Percentiles rank a stretch among this genome's conserved stretches.
Conservation (phyloP, 108 stramenopile species). For the Bacterosira constricta region DNA sequence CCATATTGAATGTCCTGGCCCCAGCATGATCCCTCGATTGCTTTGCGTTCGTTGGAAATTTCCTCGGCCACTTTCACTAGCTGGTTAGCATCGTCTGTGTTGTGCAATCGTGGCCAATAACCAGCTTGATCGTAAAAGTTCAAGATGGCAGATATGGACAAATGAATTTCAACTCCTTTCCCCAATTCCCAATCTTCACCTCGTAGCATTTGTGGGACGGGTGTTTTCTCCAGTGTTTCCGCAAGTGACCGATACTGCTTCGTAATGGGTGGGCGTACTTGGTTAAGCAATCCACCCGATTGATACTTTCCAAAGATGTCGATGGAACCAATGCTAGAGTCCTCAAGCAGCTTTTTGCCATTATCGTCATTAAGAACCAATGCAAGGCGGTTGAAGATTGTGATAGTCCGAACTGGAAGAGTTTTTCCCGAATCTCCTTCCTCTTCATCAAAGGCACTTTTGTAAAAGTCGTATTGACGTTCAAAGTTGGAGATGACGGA, state of each 20-base stretch:
- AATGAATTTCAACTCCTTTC: slow-evolving; percentile 59
- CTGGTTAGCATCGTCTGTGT: slow-evolving; percentile 37
- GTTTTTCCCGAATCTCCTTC: slow-evolving; percentile 35
- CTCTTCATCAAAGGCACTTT: slow-evolving; percentile 36
- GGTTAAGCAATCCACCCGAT: slow-evolving; percentile 59
- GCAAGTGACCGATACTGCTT: slow-evolving; percentile 48
- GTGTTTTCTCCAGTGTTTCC: slow-evolving; percentile 52
- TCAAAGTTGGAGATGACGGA: slow-evolving; percentile 53
- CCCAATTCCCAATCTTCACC: slow-evolving; percentile 64
- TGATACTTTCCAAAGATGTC: slow-evolving; percentile 42
- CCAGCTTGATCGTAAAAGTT: slow-evolving; percentile 42
- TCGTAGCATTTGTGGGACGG: slow-evolving; percentile 64
- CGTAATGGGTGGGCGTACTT: slow-evolving; percentile 52
- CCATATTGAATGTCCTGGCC: slow-evolving; percentile 49
- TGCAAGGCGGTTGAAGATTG: slow-evolving; percentile 60
- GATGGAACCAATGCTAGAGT: slow-evolving; percentile 21
- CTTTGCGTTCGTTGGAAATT: slow-evolving; percentile 30
- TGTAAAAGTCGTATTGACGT: slow-evolving; percentile 56
- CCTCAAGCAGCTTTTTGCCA: slow-evolving; percentile 16
- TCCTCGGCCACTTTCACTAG: slow-evolving; percentile 31
- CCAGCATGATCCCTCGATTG: slow-evolving; percentile 46
- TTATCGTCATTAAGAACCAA: slow-evolving; percentile 50
- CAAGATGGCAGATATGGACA: slow-evolving; percentile 44
- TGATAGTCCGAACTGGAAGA: slow-evolving; percentile 52
- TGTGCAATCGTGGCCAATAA: slow-evolving; percentile 50